phyloP scores from a whole-genome alignment of 2,329 filamentous ascomycete genomes.

The Trichoderma brevicompactum region DNA sequence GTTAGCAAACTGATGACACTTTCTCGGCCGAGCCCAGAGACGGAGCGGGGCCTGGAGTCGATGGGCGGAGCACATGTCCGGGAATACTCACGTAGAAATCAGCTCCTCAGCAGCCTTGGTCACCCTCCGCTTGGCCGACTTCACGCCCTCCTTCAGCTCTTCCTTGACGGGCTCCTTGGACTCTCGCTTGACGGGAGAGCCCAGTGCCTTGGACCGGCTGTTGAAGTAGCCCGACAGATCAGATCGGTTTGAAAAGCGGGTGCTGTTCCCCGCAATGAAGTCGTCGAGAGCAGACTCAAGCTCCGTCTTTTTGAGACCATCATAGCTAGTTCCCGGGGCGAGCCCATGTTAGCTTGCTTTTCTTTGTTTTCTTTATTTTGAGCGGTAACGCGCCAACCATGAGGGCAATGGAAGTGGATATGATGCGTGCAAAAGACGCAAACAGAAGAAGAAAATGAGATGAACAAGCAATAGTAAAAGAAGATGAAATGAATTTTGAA shows the following conservation, averaged over 20 bases:
- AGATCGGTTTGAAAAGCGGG: constrained; percentile 65
- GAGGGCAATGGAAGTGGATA: background rate
- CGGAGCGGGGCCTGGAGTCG: background rate
- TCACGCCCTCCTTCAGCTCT: constrained; percentile 47
- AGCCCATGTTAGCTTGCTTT: constrained; percentile 18
- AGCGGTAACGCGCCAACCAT: background rate
- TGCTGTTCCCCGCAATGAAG: constrained; percentile 70
- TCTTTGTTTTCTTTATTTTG: background rate
- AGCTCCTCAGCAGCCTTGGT: constrained; percentile 53
- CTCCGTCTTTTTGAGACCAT: constrained; percentile 75
- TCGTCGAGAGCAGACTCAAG: constrained; percentile 76
- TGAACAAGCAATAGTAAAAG: background rate
- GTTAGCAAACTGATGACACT: constrained; percentile 14
- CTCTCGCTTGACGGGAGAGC: constrained; percentile 66
- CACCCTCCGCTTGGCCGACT: constrained; percentile 51
- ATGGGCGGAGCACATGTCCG: background rate
- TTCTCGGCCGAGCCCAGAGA: background rate
- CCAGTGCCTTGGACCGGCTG: constrained; percentile 61
- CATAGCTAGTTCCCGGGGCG: constrained; percentile 56
- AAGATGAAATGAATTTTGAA: background rate
- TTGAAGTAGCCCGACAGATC: constrained; percentile 76
- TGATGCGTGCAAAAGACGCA: background rate
- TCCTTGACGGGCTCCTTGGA: constrained; percentile 45
- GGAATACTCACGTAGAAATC: constrained; percentile 50
- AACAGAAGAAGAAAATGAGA: background rate